Evolutionary conservation across 768 basidiomycete species (phyloP).

Genomic region (Rubroboletus pulcherrimus): DNA sequence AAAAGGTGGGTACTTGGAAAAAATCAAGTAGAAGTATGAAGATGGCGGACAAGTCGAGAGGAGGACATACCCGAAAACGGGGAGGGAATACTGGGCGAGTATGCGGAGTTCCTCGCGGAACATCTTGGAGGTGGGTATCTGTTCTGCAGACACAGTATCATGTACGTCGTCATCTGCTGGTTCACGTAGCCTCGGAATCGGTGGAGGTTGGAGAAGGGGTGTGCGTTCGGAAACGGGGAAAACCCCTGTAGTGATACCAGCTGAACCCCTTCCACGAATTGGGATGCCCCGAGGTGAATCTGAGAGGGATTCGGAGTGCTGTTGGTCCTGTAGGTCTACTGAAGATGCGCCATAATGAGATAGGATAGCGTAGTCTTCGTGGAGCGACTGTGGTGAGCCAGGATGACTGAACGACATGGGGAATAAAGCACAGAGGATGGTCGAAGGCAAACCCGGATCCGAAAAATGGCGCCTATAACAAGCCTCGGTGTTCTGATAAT

Average conservation of each 20-base stretch:
- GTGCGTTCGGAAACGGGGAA: constrained; percentile 44
- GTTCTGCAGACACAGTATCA: constrained; percentile 12
- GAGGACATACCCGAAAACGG: constrained; percentile 62
- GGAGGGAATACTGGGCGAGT: constrained; percentile 61
- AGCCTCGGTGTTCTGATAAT: background rate
- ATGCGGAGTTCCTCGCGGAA: constrained; percentile 59
- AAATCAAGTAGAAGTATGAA: background rate
- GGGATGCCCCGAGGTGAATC: constrained; percentile 18
- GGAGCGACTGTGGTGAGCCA: constrained; percentile 40
- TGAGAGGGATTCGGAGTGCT: constrained; percentile 1
- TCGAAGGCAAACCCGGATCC: background rate
- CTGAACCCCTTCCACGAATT: constrained; percentile 10
- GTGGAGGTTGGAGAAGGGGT: constrained; percentile 46
- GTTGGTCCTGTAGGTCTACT: constrained; percentile 4
- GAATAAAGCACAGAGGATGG: background rate
- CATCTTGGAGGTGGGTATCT: constrained; percentile 26
- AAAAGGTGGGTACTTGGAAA: constrained; percentile 63
- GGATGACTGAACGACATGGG: constrained; percentile 18
- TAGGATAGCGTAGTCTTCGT: constrained; percentile 63
- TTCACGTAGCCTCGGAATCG: constrained; percentile 57
- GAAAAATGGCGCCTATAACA: background rate
- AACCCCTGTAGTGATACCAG: background rate
- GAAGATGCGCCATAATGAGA: constrained; percentile 44
- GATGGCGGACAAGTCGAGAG: background rate
- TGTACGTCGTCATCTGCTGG: constrained; percentile 29